A percentile compares a stretch with the other conserved stretches of the same genome.
phyloP scores from a whole-genome alignment of 352 stramenopile genomes.

The Thraustochytrium sp. region DNA sequence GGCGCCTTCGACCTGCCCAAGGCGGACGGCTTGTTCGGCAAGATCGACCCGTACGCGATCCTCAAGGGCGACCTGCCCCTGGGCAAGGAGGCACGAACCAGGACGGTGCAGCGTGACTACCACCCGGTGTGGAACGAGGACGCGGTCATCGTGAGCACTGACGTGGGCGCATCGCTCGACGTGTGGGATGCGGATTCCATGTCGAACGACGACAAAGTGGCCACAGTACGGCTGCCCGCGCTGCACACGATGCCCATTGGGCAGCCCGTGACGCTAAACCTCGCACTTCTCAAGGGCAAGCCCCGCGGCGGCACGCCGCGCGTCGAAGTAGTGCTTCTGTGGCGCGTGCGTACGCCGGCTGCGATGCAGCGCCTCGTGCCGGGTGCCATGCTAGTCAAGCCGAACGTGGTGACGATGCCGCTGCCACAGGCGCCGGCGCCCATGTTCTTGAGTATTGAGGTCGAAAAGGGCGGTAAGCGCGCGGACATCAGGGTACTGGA shows the following conservation, averaged over 20 bases:
- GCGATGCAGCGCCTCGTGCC: neutral
- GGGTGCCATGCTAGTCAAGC: neutral
- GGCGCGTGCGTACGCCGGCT: neutral
- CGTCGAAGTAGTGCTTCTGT: neutral
- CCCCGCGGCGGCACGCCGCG: neutral
- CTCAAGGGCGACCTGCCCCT: neutral
- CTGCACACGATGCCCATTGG: neutral
- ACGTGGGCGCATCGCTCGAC: neutral
- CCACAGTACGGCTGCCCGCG: neutral
- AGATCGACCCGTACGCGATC: conserved; percentile 1
- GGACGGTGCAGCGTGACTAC: neutral
- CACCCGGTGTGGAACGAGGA: neutral
- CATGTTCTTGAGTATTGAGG: neutral
- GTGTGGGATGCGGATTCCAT: neutral
- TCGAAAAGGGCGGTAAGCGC: conserved; percentile 9
- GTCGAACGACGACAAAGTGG: conserved; percentile 3
- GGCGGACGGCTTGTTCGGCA: neutral
- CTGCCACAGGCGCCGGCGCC: neutral
- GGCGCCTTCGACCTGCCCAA: neutral
- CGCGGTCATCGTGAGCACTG: neutral
- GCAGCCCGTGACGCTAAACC: neutral
- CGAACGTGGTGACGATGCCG: neutral
- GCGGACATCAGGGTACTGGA: neutral
- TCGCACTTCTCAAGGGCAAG: conserved; percentile 8
- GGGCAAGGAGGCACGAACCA: neutral